Base-by-base conservation (phyloP, 2,329 filamentous ascomycete genomes). In the Claviceps sp. region DNA sequence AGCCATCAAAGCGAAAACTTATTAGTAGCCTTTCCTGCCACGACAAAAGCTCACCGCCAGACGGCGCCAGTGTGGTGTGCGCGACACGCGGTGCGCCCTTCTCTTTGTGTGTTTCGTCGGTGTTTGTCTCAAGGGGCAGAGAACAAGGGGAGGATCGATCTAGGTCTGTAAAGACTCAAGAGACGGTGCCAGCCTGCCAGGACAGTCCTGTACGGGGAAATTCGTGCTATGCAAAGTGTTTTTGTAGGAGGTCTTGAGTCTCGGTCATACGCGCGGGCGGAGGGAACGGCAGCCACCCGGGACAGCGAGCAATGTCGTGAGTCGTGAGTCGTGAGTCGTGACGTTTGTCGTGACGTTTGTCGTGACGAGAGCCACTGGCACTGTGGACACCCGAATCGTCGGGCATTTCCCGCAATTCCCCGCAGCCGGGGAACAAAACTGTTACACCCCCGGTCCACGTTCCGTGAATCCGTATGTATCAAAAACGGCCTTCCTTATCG, bases 351-450 rank as follows among this genome's bases (percentile, higher is more conserved):
- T 26, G 24, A 26, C 24, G 24, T 26, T 26, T 26, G 5, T 26
- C 1, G 24, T 26, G 24, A 26, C 1, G 24, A 5, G 24, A 26
- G 24, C 24, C 24, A 26, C 24, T 26, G 22, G 24, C 24, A 30
- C 41, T 42, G 30, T 34, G 41, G 18, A 14, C 18, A 42, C 18
- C 18, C 41, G 42, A 43, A 14, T 24, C 18, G 13, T 43, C 42
- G 24, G 47, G 24, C 38, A 49, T 49, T 40, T 48, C 47, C 30
- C 47, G 24, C 47, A 49, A 42, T 40, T 48, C 47, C 30, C 47
- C 47, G 37, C 47, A 41, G 47, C 38, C 24, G 37, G 37, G 13
- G 37, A 38, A 48, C 47, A 41, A 20, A 20, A 37, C 7, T 20
- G 24, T 41, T 8, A 16, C 24, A 24, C 34, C 22, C 47, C 47